Conservation (phyloP, 2,329 filamentous ascomycete genomes). For the Alternaria postmessia region DNA sequence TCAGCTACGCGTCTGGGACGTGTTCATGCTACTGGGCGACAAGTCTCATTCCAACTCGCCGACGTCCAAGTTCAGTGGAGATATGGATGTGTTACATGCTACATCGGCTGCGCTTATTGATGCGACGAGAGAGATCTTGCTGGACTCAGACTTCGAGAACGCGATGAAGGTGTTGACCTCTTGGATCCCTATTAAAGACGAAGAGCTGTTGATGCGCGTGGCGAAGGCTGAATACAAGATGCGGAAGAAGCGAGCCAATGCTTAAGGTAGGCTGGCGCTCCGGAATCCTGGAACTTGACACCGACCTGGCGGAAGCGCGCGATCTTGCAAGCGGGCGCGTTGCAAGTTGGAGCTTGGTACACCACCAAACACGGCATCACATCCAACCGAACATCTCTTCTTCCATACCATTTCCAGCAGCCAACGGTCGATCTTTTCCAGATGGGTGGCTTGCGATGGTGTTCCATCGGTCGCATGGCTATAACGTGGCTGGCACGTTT, state of each 20-base stretch:
- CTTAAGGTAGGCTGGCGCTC: slow-evolving; percentile 28
- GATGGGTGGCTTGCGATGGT: slow-evolving; percentile 45
- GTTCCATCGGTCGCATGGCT: slow-evolving; percentile 33
- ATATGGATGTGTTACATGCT: slow-evolving; percentile 88
- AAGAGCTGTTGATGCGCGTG: slow-evolving; percentile 91
- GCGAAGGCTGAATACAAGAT: slow-evolving; percentile 86
- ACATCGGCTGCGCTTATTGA: slow-evolving; percentile 90
- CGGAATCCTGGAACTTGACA: slow-evolving; percentile 12
- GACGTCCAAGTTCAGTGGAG: slow-evolving; percentile 59
- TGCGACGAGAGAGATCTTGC: slow-evolving; percentile 83
- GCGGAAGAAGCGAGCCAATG: slow-evolving; percentile 60
- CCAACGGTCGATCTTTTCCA: slow-evolving; percentile 37
- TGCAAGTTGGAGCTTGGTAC: slow-evolving; percentile 17
- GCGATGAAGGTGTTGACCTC: slow-evolving; percentile 96
- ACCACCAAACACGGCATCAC: slow-evolving; percentile 22
- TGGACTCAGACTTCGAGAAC: slow-evolving; percentile 96
- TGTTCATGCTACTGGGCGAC: slow-evolving; percentile 93
- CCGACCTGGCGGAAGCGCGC: slow-evolving; percentile 17
- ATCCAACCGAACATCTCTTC: slow-evolving; percentile 17
- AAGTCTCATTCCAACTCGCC: slow-evolving; percentile 57
- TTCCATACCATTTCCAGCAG: slow-evolving; percentile 42
- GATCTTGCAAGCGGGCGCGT: slow-evolving; percentile 11
- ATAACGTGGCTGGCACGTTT: slow-evolving; percentile 46
- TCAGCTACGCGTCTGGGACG: slow-evolving; percentile 95
- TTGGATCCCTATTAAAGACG: slow-evolving; percentile 92